Percentiles rank a stretch among this genome's conserved stretches.
phyloP scores from a whole-genome alignment of 352 stramenopile species.

The Bremia lactucae region DNA sequence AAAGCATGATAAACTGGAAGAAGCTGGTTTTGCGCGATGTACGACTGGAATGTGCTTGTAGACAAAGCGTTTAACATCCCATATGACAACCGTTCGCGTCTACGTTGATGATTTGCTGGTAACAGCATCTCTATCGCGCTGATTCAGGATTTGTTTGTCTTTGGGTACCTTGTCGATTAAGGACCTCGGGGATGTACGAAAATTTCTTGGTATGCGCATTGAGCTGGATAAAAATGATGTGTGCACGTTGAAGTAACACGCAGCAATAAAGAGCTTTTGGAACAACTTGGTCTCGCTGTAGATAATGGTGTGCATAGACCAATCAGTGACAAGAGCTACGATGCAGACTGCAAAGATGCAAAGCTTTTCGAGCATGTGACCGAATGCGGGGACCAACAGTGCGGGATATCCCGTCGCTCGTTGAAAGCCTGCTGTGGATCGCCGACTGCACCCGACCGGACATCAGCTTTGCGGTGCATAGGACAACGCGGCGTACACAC shows the following conservation, averaged over 20 bases:
- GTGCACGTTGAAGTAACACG: no score
- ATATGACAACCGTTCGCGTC: constrained; percentile 1
- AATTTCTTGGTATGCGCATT: constrained; percentile 27
- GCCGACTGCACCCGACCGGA: no score
- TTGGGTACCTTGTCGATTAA: constrained; percentile 17
- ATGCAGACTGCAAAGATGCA: constrained; percentile 1
- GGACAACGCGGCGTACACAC: no score
- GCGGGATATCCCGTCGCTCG: constrained; percentile 11
- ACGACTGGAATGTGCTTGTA: no score
- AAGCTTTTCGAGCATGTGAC: no score
- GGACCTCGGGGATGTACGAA: constrained; percentile 11
- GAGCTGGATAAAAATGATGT: neutral
- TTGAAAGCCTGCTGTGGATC: neutral
- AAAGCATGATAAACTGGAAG: no score
- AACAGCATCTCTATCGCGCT: constrained; percentile 1
- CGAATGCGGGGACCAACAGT: constrained; percentile 4
- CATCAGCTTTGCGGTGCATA: no score
- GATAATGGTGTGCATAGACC: constrained; percentile 13
- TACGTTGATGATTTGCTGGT: constrained; percentile 29
- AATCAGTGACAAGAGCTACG: no score
- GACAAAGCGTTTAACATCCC: no score
- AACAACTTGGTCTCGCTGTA: constrained; percentile 7
- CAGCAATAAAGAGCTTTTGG: constrained; percentile 14
- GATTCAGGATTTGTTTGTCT: constrained; percentile 2
- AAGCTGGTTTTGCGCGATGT: no score